These are phyloP conservation scores for Naegleria lovaniensis DNA, from an alignment of 208 protist species.

Conservation along the genomic window DNA sequence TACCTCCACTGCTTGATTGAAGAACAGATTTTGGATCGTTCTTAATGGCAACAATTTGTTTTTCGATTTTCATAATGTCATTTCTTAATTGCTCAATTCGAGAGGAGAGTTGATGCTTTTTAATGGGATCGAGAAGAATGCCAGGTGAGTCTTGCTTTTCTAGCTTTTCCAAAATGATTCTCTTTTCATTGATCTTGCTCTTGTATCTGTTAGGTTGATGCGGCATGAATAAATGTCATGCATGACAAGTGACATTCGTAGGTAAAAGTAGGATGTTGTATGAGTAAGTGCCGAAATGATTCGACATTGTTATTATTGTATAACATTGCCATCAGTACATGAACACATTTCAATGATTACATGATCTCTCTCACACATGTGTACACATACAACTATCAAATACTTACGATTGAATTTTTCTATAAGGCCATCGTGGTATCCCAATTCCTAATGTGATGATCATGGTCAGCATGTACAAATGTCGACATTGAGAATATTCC, in stretches of 20 bases:
- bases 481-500: too few relatives aligned
- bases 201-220: neutral
- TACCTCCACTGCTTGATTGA: neutral
- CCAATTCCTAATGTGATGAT: neutral
- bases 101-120: neutral
- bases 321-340: too few relatives aligned
- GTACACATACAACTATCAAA: too few relatives aligned
- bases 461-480: too few relatives aligned
- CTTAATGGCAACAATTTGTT: neutral
- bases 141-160: neutral
- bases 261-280: too few relatives aligned
- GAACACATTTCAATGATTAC: too few relatives aligned
- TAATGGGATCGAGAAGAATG: neutral
- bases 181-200: neutral
- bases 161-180: neutral
- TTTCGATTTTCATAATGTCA: neutral
- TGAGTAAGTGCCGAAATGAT: too few relatives aligned
- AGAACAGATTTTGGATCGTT: neutral
- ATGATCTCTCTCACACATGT: too few relatives aligned
- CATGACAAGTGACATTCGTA: too few relatives aligned
- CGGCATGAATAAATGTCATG: neutral
- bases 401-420: conserved; percentile 17
- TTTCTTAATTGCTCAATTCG: neutral
- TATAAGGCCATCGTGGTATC: neutral
- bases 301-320: too few relatives aligned